Evolutionary conservation across 345 rosid species (phyloP), one percentile per base, ranked within the genome.

Genomic region (Cochlearia excelsa): DNA sequence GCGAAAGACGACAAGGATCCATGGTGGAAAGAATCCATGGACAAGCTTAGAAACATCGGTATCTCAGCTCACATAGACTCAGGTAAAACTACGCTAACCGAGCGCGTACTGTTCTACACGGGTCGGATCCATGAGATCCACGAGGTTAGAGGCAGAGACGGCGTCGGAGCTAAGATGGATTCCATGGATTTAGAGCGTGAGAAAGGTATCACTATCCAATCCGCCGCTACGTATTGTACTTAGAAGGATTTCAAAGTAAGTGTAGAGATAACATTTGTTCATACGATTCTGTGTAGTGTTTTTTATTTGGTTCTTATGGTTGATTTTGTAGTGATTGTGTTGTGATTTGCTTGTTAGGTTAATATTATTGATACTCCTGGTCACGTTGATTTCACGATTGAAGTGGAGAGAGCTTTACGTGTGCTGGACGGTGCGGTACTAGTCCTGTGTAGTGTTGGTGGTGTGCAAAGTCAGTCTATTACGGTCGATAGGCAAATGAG

Each of bases 401-500:
- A 94, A 78, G 99, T 94, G 48, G 97, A 94, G 84, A 85, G 99
- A 65, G 99, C 97, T 1, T 70, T 94, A 69, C 88, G 99, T 51
- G 96, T 90, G 66, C 78, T 94, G 59, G 99, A 90, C 54, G 99
- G 99, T 50, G 97, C 99, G 23, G 84, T 94, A 61, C 80, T 90
- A 27, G 99, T 90, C 28, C 79, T 94, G 30, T 94, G 99, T 52
- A 90, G 97, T 63, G 99, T 94, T 58, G 97, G 99, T 57, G 96
- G 96, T 63, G 99, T 94, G 40, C 99, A 94, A 63, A 94, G 99
- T 78, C 99, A 90, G 75, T 94, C 99, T 9, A 94, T 94, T 54
- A 94, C 99, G 0, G 97, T 94, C 26, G 99, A 94, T 74, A 80
- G 97, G 62, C 99, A 90, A 77, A 94, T 94, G 99, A 94, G 90